Base-by-base conservation (phyloP, 108 stramenopile species). In the Aureococcus anophagefferens region DNA sequence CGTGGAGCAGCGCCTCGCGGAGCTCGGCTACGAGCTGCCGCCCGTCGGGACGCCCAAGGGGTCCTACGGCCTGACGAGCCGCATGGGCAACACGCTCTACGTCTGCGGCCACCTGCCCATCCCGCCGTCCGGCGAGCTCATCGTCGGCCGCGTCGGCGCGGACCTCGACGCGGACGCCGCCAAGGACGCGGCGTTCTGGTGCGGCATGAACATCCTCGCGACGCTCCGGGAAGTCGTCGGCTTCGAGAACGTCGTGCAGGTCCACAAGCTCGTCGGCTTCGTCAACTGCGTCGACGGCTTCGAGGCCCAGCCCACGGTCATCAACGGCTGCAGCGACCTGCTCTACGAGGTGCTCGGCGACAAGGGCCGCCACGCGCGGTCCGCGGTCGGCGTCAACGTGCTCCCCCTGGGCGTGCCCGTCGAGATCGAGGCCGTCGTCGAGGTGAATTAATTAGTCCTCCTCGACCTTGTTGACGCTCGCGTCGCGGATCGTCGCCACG, bases 91-190 rank as follows among this genome's bases (percentile, higher is more conserved):
- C 76, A 83, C 82, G 67, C 36, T 95, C 69, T 92, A 90, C 74
- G 68, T 91, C 30, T 87, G 87, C 25, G 93, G 93, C 5, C 93
- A 94, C 78, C 78, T 94, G 33, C 93, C 93, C 29, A 77, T 91
- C 46, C 80, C 72, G 72, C 37, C 44, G 25, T 17, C 74, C 63
- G 81, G 63, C 78, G 5, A 74, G 46, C 72, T 94, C 15, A 83
- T 90, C 30, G 88, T 87, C 0, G 95, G 95, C 65, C 76, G 83
- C 63, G 84, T 96, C 45, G 89, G 87, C 36, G 79, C 74, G 28
- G 87, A 88, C n/a, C 40, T 78, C 28, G 85, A 75, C 34, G 77
- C 87, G 0, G 89, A 93, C 51, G 81, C 93, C 72, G 95, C 88
- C 16, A 90, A 93, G 68, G 81, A 90, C 66, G 93, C 93, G 30